These are phyloP conservation scores for Chaetoceros tenuissimus DNA, from an alignment of 108 stramenopile genomes.

Conservation along the genomic window DNA sequence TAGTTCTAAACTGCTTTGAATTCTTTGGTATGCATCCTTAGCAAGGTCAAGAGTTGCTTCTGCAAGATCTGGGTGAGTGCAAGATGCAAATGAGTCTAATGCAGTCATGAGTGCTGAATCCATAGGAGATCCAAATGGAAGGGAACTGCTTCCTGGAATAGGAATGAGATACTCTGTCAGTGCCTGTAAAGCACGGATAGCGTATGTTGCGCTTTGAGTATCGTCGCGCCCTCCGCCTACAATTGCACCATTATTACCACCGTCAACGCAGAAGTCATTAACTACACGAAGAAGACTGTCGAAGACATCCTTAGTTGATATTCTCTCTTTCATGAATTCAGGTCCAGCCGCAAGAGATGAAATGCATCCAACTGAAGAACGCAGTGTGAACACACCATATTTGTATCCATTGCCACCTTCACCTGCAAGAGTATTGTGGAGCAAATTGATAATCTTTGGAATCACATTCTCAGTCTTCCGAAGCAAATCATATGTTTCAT, in stretches of 20 bases:
- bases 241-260: constrained; percentile 81
- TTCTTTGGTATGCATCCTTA: constrained; percentile 62
- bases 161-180: constrained; percentile 80
- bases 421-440: constrained; percentile 85
- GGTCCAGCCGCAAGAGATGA: constrained; percentile 81
- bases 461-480: constrained; percentile 88
- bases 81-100: constrained; percentile 53
- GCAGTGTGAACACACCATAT: constrained; percentile 85
- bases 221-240: constrained; percentile 85
- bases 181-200: constrained; percentile 61
- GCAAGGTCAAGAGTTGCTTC: constrained; percentile 55
- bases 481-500: constrained; percentile 82
- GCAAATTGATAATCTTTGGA: constrained; percentile 77
- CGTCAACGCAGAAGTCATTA: constrained; percentile 83
- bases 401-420: constrained; percentile 87
- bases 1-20: constrained; percentile 53
- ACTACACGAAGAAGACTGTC: constrained; percentile 84
- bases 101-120: constrained; percentile 73
- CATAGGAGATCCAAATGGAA: constrained; percentile 75
- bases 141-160: constrained; percentile 52
- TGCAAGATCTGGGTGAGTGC: constrained; percentile 42
- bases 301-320: constrained; percentile 76
- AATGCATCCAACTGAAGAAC: constrained; percentile 85
- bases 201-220: constrained; percentile 72
- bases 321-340: constrained; percentile 88